These are phyloP conservation scores for Fusarium tuaranense DNA, from an alignment of 2,329 filamentous ascomycete species.

Conservation along the genomic window DNA sequence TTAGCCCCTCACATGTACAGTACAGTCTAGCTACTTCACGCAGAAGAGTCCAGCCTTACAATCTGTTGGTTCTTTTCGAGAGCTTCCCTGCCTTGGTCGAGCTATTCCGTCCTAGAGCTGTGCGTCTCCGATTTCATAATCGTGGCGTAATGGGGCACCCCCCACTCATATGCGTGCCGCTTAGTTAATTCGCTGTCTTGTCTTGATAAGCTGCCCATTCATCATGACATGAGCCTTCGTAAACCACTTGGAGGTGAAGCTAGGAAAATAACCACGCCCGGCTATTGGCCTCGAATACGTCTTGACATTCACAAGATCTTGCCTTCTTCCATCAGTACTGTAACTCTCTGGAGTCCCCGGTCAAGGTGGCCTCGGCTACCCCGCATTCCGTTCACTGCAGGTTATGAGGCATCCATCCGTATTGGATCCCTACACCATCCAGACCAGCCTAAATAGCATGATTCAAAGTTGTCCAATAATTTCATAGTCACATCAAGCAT, in stretches of 20 bases:
- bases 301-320: not conserved
- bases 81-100: slow-evolving; percentile 10
- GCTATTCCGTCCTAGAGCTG: slow-evolving; percentile 19
- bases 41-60: not conserved
- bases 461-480: not conserved
- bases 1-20: slow-evolving; percentile 31
- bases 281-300: not conserved
- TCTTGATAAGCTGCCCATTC: slow-evolving; percentile 37
- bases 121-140: slow-evolving; percentile 38
- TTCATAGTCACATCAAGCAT: slow-evolving; percentile 1
- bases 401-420: not conserved
- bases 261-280: not conserved
- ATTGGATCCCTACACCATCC: not conserved
- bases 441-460: not conserved
- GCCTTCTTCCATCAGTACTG: not conserved
- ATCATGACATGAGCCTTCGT: slow-evolving; percentile 32
- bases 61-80: slow-evolving; percentile 8
- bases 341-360: not conserved
- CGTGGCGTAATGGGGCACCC: slow-evolving; percentile 41
- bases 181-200: slow-evolving; percentile 30
- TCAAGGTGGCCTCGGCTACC: not conserved
- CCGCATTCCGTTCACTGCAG: not conserved
- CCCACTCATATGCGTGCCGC: slow-evolving; percentile 38
- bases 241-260: not conserved
- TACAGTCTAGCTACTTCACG: slow-evolving; percentile 6